phyloP scores from a whole-genome alignment of 2,329 filamentous ascomycete genomes.

The Stagonosporopsis cucurbitacearum region DNA sequence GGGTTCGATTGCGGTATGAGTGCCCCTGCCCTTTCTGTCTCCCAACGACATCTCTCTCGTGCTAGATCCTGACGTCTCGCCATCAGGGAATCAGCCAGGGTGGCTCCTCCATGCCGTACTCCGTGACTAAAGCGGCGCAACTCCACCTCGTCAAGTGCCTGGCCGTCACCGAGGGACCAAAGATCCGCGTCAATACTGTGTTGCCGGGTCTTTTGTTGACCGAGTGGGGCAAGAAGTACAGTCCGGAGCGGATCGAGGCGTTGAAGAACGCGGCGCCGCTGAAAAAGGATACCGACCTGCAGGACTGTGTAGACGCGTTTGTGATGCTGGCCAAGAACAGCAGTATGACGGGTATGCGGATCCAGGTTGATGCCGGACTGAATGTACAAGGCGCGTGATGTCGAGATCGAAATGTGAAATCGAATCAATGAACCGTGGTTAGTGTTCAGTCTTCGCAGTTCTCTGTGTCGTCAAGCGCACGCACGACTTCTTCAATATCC shows the following conservation, averaged over 20 bases:
- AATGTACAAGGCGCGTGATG: constrained; percentile 39
- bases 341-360: constrained; percentile 56
- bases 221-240: constrained; percentile 63
- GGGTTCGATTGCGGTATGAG: constrained; percentile 63
- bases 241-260: constrained; percentile 62
- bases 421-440: not conserved
- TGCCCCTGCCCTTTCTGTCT: constrained; percentile 6
- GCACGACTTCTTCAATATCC: constrained; percentile 56
- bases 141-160: constrained; percentile 72
- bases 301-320: constrained; percentile 63
- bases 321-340: constrained; percentile 62
- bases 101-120: constrained; percentile 72
- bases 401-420: not conserved
- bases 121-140: constrained; percentile 78
- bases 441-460: constrained; percentile 17
- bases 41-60: not conserved
- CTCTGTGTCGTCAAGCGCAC: constrained; percentile 57
- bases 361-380: constrained; percentile 51
- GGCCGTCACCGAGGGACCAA: constrained; percentile 66
- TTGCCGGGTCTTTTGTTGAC: constrained; percentile 70
- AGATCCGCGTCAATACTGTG: constrained; percentile 70
- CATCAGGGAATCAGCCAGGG: constrained; percentile 55
- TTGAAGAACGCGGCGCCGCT: constrained; percentile 65
- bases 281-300: constrained; percentile 62
- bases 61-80: not conserved